Percentiles rank a stretch among this genome's conserved stretches.
Evolutionary conservation across 352 stramenopile species (phyloP).

Genomic region (Phytophthora quininea): DNA sequence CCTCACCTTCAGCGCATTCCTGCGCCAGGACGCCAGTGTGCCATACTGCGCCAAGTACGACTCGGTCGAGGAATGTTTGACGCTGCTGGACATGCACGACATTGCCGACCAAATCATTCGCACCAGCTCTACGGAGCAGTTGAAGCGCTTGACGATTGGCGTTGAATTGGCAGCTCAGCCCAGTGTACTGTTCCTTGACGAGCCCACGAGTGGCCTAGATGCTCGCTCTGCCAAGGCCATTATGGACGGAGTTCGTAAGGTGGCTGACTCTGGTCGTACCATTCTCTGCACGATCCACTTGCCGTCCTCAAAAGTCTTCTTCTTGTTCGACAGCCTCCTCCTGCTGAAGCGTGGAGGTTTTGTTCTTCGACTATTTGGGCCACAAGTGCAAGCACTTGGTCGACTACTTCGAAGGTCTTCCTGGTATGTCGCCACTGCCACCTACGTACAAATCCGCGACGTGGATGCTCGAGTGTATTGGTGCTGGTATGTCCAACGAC

Average conservation of each 20-base stretch:
- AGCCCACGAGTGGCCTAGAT: slow-evolving; percentile 77
- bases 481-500: slow-evolving; percentile 1
- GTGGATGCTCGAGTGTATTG: slow-evolving; percentile 8
- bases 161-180: slow-evolving; percentile 69
- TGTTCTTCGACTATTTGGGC: slow-evolving; percentile 1
- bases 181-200: slow-evolving; percentile 67
- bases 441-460: slow-evolving; percentile 72
- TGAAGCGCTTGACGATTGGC: slow-evolving; percentile 40
- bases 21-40: slow-evolving; percentile 28
- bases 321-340: background rate
- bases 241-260: slow-evolving; percentile 69
- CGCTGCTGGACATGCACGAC: slow-evolving; percentile 10
- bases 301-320: slow-evolving; percentile 62
- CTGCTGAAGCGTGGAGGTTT: background rate
- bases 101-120: slow-evolving; percentile 30
- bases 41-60: slow-evolving; percentile 15
- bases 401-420: background rate
- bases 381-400: slow-evolving; percentile 28
- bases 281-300: slow-evolving; percentile 89
- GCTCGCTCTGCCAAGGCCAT: slow-evolving; percentile 67
- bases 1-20: slow-evolving; percentile 28
- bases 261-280: slow-evolving; percentile 58
- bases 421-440: slow-evolving; percentile 45
- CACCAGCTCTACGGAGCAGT: slow-evolving; percentile 26
- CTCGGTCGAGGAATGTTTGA: slow-evolving; percentile 20